Percentiles rank a stretch among this genome's conserved stretches.
These are phyloP conservation scores for Tirmania nivea DNA, from an alignment of 495 filamentous ascomycete genomes.

Conservation along the genomic window DNA sequence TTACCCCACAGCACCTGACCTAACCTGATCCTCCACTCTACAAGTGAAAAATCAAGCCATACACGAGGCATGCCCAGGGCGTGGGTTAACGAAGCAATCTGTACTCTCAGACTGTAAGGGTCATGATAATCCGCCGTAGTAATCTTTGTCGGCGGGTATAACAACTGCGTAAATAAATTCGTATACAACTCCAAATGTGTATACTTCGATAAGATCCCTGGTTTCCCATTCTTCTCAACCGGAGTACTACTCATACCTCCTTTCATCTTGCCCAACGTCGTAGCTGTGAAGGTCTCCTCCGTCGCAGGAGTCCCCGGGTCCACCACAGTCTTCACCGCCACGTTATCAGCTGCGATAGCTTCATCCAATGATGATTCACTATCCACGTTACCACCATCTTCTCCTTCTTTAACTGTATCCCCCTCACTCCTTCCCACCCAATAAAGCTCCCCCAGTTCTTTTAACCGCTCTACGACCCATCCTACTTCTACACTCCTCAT, in stretches of 20 bases:
- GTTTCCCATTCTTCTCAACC: background rate
- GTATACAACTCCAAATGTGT: constrained; percentile 33
- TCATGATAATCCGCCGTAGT: constrained; percentile 29
- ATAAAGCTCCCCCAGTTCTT: constrained; percentile 16
- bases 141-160: constrained; percentile 35
- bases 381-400: constrained; percentile 1
- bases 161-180: constrained; percentile 35
- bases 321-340: background rate
- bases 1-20: constrained; percentile 64
- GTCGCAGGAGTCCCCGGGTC: background rate
- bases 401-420: constrained; percentile 1
- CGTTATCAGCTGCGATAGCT: background rate
- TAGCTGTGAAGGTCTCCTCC: background rate
- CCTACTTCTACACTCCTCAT: constrained; percentile 16
- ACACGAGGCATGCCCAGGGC: constrained; percentile 32
- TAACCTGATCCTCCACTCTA: constrained; percentile 57
- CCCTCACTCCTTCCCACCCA: constrained; percentile 7
- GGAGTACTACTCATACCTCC: background rate
- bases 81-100: constrained; percentile 34
- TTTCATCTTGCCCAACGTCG: constrained; percentile 1
- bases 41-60: constrained; percentile 60
- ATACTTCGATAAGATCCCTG: constrained; percentile 14
- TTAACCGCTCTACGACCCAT: constrained; percentile 17
- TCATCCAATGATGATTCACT: background rate
- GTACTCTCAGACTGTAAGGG: constrained; percentile 36